Base-by-base conservation (phyloP, 257 asterid species). In the Nicotiana undulata region DNA sequence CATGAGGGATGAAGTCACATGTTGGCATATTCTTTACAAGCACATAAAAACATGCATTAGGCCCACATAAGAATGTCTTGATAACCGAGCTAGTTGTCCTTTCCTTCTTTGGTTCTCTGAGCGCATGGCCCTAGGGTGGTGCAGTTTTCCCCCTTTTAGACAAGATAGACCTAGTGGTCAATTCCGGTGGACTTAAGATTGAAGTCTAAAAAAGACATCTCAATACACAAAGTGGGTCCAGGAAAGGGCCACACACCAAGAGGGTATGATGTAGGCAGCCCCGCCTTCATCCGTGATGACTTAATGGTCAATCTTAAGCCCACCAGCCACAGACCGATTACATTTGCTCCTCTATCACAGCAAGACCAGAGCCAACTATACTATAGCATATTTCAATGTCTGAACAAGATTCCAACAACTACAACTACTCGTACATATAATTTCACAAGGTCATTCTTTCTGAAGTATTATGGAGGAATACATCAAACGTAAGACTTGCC, bases 1-100 rank as follows among this genome's bases (percentile, higher is more conserved):
- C 58, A 70, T 13, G 7, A 70, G 58, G 32, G 22, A 60, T 44
- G 46, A 44, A 44, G 58, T 44, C 55, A n/a, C n/a, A 67, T n/a
- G 0, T 67, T 55, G 68, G 58, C 74, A 75, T 76, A 81, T 85
- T 84, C 81, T 83, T 76, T 44, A 55, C 68, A 72, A 70, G 82
- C 66, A 81, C 56, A 77, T 78, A 79, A 34, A 18, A 64, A 79
- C 86, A 79, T 40, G 6, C 80, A 76, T 18, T 67, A n/a, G 61
- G 74, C 68, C 59, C 37, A 82, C 84, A 79, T 10, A n/a, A 32
- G 85, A 85, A 79, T 81, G 83, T 83, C 85, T 83, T 75, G 83
- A 81, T 12, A 34, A 70, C 44, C 12, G 37, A 82, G 82, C n/a
- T 56, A 37, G 32, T 68, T 37, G 76, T 68, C 31, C n/a, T 67